Conservation (phyloP, 2,329 filamentous ascomycete genomes). For the Cladophialophora bantiana region DNA sequence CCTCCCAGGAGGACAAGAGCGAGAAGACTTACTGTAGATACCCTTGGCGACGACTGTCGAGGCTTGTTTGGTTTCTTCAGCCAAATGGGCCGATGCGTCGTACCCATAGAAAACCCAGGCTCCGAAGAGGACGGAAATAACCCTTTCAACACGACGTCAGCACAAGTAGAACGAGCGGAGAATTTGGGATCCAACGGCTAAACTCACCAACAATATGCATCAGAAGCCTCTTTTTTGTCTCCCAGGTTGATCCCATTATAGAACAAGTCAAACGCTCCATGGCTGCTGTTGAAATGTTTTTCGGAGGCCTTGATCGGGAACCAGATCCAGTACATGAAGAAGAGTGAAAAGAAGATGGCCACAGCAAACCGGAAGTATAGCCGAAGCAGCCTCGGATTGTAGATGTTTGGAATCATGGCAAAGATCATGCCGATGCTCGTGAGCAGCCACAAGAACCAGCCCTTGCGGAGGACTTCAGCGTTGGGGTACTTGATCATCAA, state of each 20-base stretch:
- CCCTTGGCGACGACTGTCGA: conserved; percentile 48
- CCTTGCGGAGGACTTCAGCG: conserved; percentile 44
- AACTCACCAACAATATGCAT: conserved; percentile 48
- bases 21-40: conserved; percentile 44
- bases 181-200: background rate
- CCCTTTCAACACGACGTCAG: conserved; percentile 20
- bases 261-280: conserved; percentile 47
- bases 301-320: conserved; percentile 48
- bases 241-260: conserved; percentile 52
- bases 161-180: background rate
- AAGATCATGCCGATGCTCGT: conserved; percentile 49
- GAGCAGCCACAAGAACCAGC: conserved; percentile 50
- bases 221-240: conserved; percentile 45
- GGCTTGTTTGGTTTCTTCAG: conserved; percentile 50
- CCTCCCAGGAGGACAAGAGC: background rate
- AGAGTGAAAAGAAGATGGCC: conserved; percentile 47
- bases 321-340: conserved; percentile 51
- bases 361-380: conserved; percentile 50
- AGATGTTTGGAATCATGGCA: conserved; percentile 48
- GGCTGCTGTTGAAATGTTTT: conserved; percentile 45
- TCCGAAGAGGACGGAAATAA: conserved; percentile 47
- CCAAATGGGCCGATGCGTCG: conserved; percentile 45
- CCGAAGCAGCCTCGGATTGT: conserved; percentile 46
- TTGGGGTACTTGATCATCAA: conserved; percentile 50
- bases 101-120: conserved; percentile 48